Conservation (phyloP, 345 rosid species). For the Hevea brasiliensis region DNA sequence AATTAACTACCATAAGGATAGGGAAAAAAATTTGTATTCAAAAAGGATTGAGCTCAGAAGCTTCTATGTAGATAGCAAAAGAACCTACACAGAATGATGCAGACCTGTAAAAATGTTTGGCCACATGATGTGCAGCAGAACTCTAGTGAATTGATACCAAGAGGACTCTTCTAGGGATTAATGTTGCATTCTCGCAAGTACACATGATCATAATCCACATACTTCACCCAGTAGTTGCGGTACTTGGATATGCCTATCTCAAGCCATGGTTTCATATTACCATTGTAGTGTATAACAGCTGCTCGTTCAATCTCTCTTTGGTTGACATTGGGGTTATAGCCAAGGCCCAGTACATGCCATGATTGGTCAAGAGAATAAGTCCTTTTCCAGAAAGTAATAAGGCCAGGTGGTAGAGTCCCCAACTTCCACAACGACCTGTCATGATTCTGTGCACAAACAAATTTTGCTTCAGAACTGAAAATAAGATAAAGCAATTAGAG, state of each 20-base stretch:
- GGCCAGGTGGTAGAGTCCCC: conserved; percentile 73
- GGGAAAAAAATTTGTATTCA: conserved; percentile 27
- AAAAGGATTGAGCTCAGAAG: conserved; percentile 26
- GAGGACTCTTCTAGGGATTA: conserved; percentile 38
- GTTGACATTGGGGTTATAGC: conserved; percentile 72
- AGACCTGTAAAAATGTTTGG: conserved; percentile 29
- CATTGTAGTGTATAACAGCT: conserved; percentile 77
- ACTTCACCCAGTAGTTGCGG: conserved; percentile 65
- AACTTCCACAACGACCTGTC: conserved; percentile 75
- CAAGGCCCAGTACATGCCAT: conserved; percentile 82
- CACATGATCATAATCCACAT: conserved; percentile 58
- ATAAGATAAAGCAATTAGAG: background rate
- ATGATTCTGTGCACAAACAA: conserved; percentile 54
- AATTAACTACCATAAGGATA: conserved; percentile 4
- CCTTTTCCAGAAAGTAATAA: conserved; percentile 73
- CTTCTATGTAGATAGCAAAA: conserved; percentile 17
- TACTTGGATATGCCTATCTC: conserved; percentile 86
- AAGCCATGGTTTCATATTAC: conserved; percentile 89
- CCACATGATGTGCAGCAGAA: background rate
- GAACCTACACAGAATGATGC: conserved; percentile 16
- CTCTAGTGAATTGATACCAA: background rate
- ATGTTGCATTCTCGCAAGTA: conserved; percentile 85
- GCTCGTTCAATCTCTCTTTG: conserved; percentile 71
- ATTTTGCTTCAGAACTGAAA: conserved; percentile 3
- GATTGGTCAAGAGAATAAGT: conserved; percentile 56